A percentile compares a stretch with the other conserved stretches of the same genome.
These are phyloP conservation scores for Aspergillus nanangensis DNA, from an alignment of 495 filamentous ascomycete species.

Conservation along the genomic window DNA sequence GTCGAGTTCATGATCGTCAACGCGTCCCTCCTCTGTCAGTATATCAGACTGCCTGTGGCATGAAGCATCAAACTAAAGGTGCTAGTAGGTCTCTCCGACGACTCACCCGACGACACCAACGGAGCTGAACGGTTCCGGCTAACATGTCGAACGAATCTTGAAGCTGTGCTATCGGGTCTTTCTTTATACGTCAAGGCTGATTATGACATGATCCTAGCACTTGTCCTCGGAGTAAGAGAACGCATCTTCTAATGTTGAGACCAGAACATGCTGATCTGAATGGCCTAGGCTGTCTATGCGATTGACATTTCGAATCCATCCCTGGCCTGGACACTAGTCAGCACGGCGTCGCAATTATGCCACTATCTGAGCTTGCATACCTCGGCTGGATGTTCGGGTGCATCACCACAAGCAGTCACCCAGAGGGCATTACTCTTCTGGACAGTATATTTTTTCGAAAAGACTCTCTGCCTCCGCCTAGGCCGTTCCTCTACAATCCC, in stretches of 20 bases:
- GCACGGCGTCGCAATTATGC: not conserved
- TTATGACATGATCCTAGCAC: conserved; percentile 6
- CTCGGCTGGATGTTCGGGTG: not conserved
- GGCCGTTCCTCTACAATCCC: not conserved
- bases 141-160: conserved; percentile 6
- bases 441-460: not conserved
- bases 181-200: conserved; percentile 2
- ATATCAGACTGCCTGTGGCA: not conserved
- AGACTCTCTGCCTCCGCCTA: not conserved
- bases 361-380: not conserved
- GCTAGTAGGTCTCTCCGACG: no score
- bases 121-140: no score
- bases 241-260: not conserved
- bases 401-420: not conserved
- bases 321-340: conserved; percentile 1
- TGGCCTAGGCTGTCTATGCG: not conserved
- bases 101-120: no score
- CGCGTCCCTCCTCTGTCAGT: conserved; percentile 5
- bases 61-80: not conserved
- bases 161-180: conserved; percentile 3
- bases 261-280: not conserved
- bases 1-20: conserved; percentile 10
- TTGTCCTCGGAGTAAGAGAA: conserved; percentile 4
- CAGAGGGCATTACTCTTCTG: not conserved
- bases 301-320: conserved; percentile 2